Evolutionary conservation across 768 basidiomycete species (phyloP).

Genomic region (Chiua virens): DNA sequence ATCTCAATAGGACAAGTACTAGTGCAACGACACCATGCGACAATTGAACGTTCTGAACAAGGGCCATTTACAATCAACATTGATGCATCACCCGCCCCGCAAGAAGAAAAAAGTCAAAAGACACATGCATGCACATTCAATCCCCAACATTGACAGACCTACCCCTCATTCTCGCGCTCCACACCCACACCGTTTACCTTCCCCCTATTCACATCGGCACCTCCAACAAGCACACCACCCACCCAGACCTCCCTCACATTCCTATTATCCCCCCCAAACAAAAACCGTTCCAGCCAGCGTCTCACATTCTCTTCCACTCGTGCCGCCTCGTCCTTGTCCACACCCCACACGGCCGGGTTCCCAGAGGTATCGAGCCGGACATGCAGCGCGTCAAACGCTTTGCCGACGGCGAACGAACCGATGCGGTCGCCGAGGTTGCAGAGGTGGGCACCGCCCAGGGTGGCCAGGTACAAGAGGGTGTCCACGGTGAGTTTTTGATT

Average conservation of each 20-base stretch:
- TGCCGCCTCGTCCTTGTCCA: not conserved
- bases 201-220: slow-evolving; percentile 24
- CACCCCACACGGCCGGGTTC: slow-evolving; percentile 57
- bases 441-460: slow-evolving; percentile 83
- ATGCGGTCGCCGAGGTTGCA: slow-evolving; percentile 63
- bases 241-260: slow-evolving; percentile 83
- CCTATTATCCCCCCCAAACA: slow-evolving; percentile 84
- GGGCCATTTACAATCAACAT: too few relatives aligned
- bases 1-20: too few relatives aligned
- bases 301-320: slow-evolving; percentile 37
- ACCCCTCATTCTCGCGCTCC: too few relatives aligned
- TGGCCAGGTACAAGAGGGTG: slow-evolving; percentile 84
- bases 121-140: too few relatives aligned
- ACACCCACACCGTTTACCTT: too few relatives aligned
- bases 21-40: too few relatives aligned
- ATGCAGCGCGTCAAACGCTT: slow-evolving; percentile 85
- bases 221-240: slow-evolving; percentile 73
- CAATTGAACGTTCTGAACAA: too few relatives aligned
- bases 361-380: slow-evolving; percentile 54
- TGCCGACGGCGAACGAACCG: slow-evolving; percentile 75
- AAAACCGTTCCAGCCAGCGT: slow-evolving; percentile 72
- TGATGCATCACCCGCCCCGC: too few relatives aligned
- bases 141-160: too few relatives aligned
- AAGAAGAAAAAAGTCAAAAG: too few relatives aligned
- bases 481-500: slow-evolving; percentile 62